phyloP scores from a whole-genome alignment of 495 filamentous ascomycete genomes.

The Penicillium crystallinum region DNA sequence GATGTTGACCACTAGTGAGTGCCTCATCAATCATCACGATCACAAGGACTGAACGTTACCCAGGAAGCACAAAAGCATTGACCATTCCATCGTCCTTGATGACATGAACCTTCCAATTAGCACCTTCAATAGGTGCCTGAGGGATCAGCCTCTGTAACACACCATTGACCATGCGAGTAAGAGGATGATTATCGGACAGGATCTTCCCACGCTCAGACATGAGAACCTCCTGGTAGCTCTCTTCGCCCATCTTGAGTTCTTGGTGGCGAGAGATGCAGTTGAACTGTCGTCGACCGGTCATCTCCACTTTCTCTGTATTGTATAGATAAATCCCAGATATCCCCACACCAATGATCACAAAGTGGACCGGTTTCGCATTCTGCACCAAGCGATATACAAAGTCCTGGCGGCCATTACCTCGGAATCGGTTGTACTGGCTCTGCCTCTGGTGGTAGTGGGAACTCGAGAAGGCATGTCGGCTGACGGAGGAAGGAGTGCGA shows the following conservation, averaged over 20 bases:
- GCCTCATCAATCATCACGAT: neutral
- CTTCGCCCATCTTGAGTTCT: conserved; percentile 50
- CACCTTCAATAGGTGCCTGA: conserved; percentile 53
- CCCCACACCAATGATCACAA: conserved; percentile 27
- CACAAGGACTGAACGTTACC: conserved; percentile 31
- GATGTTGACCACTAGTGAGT: neutral
- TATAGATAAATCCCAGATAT: conserved; percentile 56
- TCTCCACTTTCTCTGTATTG: conserved; percentile 74
- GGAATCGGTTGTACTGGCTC: conserved; percentile 32
- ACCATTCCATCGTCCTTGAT: conserved; percentile 58
- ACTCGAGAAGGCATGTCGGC: conserved; percentile 15
- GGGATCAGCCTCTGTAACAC: conserved; percentile 72
- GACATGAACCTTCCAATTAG: conserved; percentile 80
- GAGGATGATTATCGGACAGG: conserved; percentile 47
- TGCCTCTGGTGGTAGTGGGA: conserved; percentile 7
- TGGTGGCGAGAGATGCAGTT: conserved; percentile 59
- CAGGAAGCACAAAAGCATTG: conserved; percentile 91
- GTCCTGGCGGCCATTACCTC: conserved; percentile 10
- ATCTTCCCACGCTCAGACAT: conserved; percentile 42
- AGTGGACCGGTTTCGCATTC: conserved; percentile 29
- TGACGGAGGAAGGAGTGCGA: neutral
- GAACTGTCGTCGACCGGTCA: conserved; percentile 75
- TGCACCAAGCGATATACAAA: conserved; percentile 12
- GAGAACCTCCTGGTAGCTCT: conserved; percentile 49
- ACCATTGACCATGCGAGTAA: conserved; percentile 52